Percentiles rank a stretch among this genome's conserved stretches.
Evolutionary conservation across 73 alveolate species (phyloP).

Genomic region (Paramecium caudatum): DNA sequence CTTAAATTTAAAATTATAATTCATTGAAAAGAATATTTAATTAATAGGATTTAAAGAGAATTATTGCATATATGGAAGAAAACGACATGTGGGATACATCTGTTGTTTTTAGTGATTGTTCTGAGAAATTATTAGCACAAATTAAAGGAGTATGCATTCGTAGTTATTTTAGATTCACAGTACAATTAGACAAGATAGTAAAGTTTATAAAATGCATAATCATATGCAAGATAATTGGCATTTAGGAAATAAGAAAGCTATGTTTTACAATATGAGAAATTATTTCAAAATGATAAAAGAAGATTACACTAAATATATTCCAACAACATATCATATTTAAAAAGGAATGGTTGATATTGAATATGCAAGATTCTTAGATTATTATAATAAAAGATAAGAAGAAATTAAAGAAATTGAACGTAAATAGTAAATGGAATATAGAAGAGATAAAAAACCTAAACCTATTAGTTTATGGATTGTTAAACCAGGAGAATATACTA

Average conservation of each 20-base stretch:
- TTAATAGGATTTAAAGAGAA: not conserved
- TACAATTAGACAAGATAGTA: slow-evolving; percentile 21
- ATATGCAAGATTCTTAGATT: slow-evolving; percentile 76
- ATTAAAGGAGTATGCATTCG: slow-evolving; percentile 63
- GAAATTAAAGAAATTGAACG: slow-evolving; percentile 72
- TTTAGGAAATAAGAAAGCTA: slow-evolving; percentile 86
- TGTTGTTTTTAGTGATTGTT: slow-evolving; percentile 44
- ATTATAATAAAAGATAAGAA: slow-evolving; percentile 72
- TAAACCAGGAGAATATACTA: slow-evolving; percentile 94
- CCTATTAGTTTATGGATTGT: slow-evolving; percentile 88
- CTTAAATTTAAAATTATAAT: not conserved
- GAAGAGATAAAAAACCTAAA: slow-evolving; percentile 26
- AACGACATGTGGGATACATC: slow-evolving; percentile 11
- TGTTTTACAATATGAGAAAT: slow-evolving; percentile 87
- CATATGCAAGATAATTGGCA: slow-evolving; percentile 86
- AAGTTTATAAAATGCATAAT: slow-evolving; percentile 71
- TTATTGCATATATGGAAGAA: slow-evolving; percentile 34
- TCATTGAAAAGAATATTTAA: slow-evolving; percentile 34
- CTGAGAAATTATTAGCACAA: not conserved
- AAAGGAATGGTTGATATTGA: slow-evolving; percentile 82
- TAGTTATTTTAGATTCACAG: slow-evolving; percentile 5
- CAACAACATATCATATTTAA: slow-evolving; percentile 87
- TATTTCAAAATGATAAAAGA: slow-evolving; percentile 82
- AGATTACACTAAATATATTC: slow-evolving; percentile 82
- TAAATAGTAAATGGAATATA: slow-evolving; percentile 30